A percentile compares a stretch with the other conserved stretches of the same genome.
These are phyloP conservation scores for Salicornia ramosissima DNA, from an alignment of 148 eudicot species.

Conservation along the genomic window DNA sequence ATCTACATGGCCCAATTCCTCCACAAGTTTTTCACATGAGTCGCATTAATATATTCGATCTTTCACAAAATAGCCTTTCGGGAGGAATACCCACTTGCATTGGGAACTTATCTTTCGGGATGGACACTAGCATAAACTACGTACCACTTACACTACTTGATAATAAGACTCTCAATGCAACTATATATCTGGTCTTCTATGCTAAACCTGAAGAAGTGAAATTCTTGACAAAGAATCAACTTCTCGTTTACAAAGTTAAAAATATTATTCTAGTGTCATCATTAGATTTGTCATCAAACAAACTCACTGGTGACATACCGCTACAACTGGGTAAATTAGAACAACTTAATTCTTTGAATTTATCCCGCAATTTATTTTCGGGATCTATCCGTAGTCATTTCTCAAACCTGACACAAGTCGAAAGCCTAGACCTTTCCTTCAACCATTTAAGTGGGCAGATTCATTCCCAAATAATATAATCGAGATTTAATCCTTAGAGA, in stretches of 20 bases:
- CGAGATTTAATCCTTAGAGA: neutral
- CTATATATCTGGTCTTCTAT: neutral
- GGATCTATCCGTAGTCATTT: constrained; percentile 18
- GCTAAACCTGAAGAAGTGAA: neutral
- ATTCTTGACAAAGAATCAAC: constrained; percentile 5
- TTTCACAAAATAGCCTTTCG: constrained; percentile 12
- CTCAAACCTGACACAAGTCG: constrained; percentile 16
- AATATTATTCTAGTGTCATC: neutral
- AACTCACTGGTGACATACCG: constrained; percentile 6
- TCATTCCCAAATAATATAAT: neutral
- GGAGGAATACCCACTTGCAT: constrained; percentile 12
- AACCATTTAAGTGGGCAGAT: constrained; percentile 11
- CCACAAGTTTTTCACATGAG: neutral
- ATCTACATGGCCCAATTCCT: constrained; percentile 12
- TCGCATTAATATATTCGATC: constrained; percentile 9
- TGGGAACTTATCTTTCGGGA: constrained; percentile 14
- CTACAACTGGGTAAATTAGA: neutral
- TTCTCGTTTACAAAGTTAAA: constrained; percentile 1
- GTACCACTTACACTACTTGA: no score
- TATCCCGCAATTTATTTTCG: constrained; percentile 19
- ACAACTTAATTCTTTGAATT: constrained; percentile 5
- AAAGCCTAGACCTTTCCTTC: constrained; percentile 25
- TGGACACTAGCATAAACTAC: no score
- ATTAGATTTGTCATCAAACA: constrained; percentile 18
- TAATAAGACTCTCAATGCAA: no score